Base-by-base conservation (phyloP, 257 asterid species). In the Solanum okadae region DNA sequence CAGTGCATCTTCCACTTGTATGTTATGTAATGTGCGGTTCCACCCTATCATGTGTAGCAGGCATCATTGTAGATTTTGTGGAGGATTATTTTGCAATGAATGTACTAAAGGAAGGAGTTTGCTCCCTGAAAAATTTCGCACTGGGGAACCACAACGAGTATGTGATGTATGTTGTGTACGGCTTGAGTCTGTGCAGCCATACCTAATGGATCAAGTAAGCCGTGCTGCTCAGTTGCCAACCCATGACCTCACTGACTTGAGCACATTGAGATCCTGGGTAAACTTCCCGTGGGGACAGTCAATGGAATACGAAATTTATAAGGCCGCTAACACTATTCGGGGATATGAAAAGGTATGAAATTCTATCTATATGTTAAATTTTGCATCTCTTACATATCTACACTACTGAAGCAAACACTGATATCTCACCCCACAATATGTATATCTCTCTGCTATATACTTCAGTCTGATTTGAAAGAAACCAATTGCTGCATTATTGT, bases 211-310 rank as follows among this genome's bases (percentile, higher is more conserved):
- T 90, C 95, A 88, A 88, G 97, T 96, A 16, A 96, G 99, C 88
- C 98, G 94, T 79, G 99, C 99, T 83, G 94, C 99, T 10, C 98
- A 97, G 93, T 84, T 95, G 77, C 97, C 99, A 61, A 95, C 98
- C 5, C 98, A 93, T 90, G 99, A 97, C 90, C 89, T 97, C 88
- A 97, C 99, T 11, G 99, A 97, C 89, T 88, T 97, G 91, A 96
- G 99, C 95, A 97, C 99, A 89, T 92, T 97, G 88, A 93, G 99
- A 91, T 97, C 99, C 52, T 97, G 99, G 99, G 94, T 97, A 63
- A 97, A 97, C 91, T 96, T 97, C 87, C 99, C 99, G 1, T 97
- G 99, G 99, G 99, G 99, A 29, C 99, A 97, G 91, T 92, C 99
- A 11, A 95, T 97, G 99, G 99, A 97, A 89, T 89, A 94, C 59